These are phyloP conservation scores for Colletotrichum tanaceti DNA, from an alignment of 2,329 filamentous ascomycete species.

Conservation along the genomic window DNA sequence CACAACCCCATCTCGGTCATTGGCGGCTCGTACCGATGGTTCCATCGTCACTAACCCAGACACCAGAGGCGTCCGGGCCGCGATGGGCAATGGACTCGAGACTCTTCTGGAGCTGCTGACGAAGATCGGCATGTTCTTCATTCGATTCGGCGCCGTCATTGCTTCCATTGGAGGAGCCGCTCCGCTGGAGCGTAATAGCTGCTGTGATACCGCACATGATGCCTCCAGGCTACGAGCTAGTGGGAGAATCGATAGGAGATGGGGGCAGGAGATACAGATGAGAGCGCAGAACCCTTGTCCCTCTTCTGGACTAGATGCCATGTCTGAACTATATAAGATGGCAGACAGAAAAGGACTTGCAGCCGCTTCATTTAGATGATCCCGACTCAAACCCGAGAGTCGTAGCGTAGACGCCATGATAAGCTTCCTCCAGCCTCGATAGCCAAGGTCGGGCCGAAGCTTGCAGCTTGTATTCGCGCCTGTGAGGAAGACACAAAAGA, in stretches of 20 bases:
- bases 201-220: conserved; percentile 39
- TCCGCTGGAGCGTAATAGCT: conserved; percentile 29
- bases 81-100: conserved; percentile 47
- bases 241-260: neutral
- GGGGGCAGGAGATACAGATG: neutral
- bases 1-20: neutral
- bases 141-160: neutral
- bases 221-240: neutral
- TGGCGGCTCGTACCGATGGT: conserved; percentile 30
- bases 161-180: neutral
- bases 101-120: conserved; percentile 42
- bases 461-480: neutral
- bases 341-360: neutral
- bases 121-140: neutral
- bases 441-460: conserved; percentile 10
- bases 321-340: conserved; percentile 17
- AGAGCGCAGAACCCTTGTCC: neutral
- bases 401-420: neutral
- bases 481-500: neutral
- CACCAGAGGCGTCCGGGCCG: conserved; percentile 47
- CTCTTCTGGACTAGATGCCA: neutral
- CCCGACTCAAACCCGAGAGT: conserved; percentile 1
- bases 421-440: neutral
- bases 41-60: conserved; percentile 45
- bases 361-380: neutral